A percentile compares a stretch with the other conserved stretches of the same genome.
These are phyloP conservation scores for Apiotrichum gamsii DNA, from an alignment of 1,284 basidiomycete genomes.

Conservation along the genomic window DNA sequence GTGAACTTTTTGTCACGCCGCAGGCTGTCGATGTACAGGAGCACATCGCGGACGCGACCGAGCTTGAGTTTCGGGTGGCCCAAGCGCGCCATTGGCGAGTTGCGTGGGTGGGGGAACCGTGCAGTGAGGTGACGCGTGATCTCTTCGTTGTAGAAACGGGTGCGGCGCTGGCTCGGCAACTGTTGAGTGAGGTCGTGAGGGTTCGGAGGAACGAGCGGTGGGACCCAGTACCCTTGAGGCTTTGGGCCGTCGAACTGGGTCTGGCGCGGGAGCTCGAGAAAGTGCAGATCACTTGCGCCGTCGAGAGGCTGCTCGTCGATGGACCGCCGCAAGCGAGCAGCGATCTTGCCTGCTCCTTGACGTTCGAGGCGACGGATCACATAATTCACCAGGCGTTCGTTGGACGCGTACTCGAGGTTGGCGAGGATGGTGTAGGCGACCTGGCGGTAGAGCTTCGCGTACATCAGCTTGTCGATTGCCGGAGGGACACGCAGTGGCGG, in stretches of 20 bases:
- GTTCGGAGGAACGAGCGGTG: conserved; percentile 1
- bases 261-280: background rate
- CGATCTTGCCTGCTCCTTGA: conserved; percentile 33
- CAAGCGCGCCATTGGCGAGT: background rate
- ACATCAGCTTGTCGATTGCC: conserved; percentile 25
- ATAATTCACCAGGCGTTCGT: conserved; percentile 16
- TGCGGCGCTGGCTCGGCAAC: conserved; percentile 5
- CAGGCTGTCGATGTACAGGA: conserved; percentile 25
- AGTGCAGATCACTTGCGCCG: background rate
- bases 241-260: no score
- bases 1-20: conserved; percentile 28
- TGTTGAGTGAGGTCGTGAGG: conserved; percentile 1
- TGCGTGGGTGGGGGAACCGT: conserved; percentile 6
- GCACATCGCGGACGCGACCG: conserved; percentile 26
- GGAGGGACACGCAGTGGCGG: conserved; percentile 15
- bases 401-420: conserved; percentile 25
- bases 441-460: conserved; percentile 30
- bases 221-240: conserved; percentile 10
- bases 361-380: conserved; percentile 21
- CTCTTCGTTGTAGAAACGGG: conserved; percentile 13
- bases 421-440: conserved; percentile 32
- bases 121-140: conserved; percentile 11
- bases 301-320: conserved; percentile 8
- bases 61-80: conserved; percentile 7
- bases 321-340: conserved; percentile 21